Conservation (phyloP, 208 protist genomes). For the Eutreptiella sp. region DNA sequence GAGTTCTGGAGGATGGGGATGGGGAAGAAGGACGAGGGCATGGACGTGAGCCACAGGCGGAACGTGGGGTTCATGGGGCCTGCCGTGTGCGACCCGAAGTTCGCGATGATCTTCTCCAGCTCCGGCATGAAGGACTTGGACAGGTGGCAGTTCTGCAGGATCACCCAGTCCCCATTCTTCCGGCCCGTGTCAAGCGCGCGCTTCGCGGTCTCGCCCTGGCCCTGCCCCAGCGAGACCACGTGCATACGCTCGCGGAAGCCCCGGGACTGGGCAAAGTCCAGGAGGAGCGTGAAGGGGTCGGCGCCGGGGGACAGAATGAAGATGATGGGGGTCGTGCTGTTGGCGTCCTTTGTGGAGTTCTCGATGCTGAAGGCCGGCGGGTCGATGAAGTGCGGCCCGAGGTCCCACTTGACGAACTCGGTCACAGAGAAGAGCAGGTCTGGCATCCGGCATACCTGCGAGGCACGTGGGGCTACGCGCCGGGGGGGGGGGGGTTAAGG, state of each 20-base stretch:
- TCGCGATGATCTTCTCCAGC: conserved; percentile 81
- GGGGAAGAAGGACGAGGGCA: conserved; percentile 93
- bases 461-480: no score
- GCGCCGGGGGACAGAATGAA: conserved; percentile 95
- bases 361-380: conserved; percentile 84
- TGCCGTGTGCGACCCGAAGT: conserved; percentile 58
- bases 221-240: conserved; percentile 94
- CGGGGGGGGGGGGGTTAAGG: no score
- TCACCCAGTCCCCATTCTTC: conserved; percentile 81
- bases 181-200: conserved; percentile 81
- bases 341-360: conserved; percentile 71
- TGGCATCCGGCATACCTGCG: no score
- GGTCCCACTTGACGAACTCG: conserved; percentile 73
- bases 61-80: conserved; percentile 77
- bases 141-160: conserved; percentile 95
- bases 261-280: conserved; percentile 50
- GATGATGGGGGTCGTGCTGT: conserved; percentile 78
- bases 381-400: conserved; percentile 81
- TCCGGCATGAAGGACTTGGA: conserved; percentile 91
- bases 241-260: conserved; percentile 75
- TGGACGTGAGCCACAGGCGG: conserved; percentile 96
- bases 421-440: conserved; percentile 79
- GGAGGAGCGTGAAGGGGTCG: conserved; percentile 88
- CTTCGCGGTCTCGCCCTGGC: conserved; percentile 88
- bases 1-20: conserved; percentile 92